Conservation (phyloP, 495 filamentous ascomycete genomes). For the Pseudomonodictys pantanalensis region DNA sequence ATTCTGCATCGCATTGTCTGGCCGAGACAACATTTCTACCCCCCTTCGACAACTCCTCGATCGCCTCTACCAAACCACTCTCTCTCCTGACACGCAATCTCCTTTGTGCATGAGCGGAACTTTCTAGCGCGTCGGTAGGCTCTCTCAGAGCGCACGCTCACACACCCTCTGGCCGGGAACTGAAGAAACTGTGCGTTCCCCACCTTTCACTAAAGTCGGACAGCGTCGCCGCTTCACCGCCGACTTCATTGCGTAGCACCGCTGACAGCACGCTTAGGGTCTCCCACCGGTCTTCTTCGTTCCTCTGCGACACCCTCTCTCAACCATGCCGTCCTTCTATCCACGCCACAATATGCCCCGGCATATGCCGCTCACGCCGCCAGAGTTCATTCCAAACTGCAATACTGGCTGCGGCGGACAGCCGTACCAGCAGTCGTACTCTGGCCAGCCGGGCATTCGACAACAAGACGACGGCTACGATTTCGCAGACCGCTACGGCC, state of each 20-base stretch:
- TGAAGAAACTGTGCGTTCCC: constrained; percentile 30
- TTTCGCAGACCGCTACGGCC: constrained; percentile 38
- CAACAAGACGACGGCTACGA: constrained; percentile 39
- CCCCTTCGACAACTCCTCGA: constrained; percentile 21
- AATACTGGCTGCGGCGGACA: constrained; percentile 36
- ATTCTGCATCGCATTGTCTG: constrained; percentile 10
- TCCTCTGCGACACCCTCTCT: constrained; percentile 24
- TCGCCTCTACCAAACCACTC: constrained; percentile 17
- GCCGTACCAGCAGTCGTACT: constrained; percentile 38
- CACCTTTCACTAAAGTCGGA: neutral
- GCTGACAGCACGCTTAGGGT: constrained; percentile 21
- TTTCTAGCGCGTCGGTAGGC: constrained; percentile 27
- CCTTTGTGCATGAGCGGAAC: constrained; percentile 33
- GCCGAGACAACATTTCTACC: constrained; percentile 25
- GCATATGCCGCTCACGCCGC: constrained; percentile 40
- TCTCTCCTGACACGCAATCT: constrained; percentile 1
- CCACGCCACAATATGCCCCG: constrained; percentile 27
- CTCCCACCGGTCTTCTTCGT: constrained; percentile 31
- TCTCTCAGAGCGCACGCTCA: constrained; percentile 32
- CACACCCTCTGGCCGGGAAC: constrained; percentile 15
- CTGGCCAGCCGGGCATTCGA: constrained; percentile 32
- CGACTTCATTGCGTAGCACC: no score
- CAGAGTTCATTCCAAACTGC: constrained; percentile 41
- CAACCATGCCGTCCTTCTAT: constrained; percentile 39
- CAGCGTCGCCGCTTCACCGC: no score